These are phyloP conservation scores for Seiridium unicorne DNA, from an alignment of 2,329 filamentous ascomycete genomes.

Conservation along the genomic window DNA sequence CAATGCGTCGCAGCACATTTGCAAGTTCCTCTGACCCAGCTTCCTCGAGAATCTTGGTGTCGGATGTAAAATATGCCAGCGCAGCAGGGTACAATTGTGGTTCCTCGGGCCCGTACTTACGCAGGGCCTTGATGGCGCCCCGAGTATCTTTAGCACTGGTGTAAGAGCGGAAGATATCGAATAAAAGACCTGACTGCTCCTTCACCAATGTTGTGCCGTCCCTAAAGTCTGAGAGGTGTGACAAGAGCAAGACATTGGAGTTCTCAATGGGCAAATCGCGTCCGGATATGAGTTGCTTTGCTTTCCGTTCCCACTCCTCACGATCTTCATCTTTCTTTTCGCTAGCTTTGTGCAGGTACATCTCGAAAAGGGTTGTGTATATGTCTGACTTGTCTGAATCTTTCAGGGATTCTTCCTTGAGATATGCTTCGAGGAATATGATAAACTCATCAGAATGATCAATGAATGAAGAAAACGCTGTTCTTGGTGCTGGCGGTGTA, in stretches of 20 bases:
- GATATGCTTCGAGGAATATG: constrained; percentile 84
- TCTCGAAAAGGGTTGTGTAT: constrained; percentile 94
- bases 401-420: constrained; percentile 68
- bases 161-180: constrained; percentile 96
- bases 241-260: constrained; percentile 89
- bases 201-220: constrained; percentile 91
- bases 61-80: constrained; percentile 89
- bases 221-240: constrained; percentile 84
- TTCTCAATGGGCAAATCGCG: constrained; percentile 85
- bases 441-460: constrained; percentile 93
- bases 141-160: constrained; percentile 88
- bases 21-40: constrained; percentile 81
- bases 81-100: constrained; percentile 91
- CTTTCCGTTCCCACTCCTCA: constrained; percentile 84
- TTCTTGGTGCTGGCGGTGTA: constrained; percentile 76
- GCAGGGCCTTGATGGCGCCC: constrained; percentile 84
- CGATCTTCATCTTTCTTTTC: constrained; percentile 66
- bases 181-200: constrained; percentile 86
- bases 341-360: constrained; percentile 90
- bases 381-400: constrained; percentile 79
- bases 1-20: constrained; percentile 78
- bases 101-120: constrained; percentile 88
- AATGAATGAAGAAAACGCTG: constrained; percentile 94
- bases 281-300: constrained; percentile 82
- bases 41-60: constrained; percentile 76